Base-by-base conservation (phyloP, 2,329 filamentous ascomycete species). In the Scedosporium dehoogii region DNA sequence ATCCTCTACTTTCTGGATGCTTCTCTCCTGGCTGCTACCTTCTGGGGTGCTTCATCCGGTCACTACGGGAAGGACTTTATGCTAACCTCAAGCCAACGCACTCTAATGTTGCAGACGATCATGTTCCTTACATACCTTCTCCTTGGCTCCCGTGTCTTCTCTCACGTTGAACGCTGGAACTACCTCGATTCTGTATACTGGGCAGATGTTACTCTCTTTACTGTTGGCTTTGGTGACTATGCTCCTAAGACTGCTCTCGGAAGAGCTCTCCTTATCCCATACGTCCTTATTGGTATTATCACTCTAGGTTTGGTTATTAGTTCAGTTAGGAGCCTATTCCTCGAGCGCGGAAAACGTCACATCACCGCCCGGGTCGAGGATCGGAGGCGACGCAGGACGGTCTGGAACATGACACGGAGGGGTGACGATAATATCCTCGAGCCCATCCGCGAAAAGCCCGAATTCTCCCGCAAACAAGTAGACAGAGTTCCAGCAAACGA, bases 61-160 rank as follows among this genome's bases (percentile, higher is more conserved):
- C 88, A 90, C 67, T 96, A 96, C 69, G 81, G 82, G 6, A 88
- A 90, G 67, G 87, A 91, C 68, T 96, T 96, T 67, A 78, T 82
- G 67, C 79, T 96, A 23, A 92, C 89, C 0, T 84, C 87, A 61
- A 88, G 88, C 64, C 92, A 97, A 73, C 84, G 92, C 6, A 96
- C 91, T 0, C 77, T 97, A 21, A 96, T 97, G 79, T 75, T 96
- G 29, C 92, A 97, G 73, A 96, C 91, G 1, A 94, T 96, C 73
- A 77, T 89, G 62, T 90, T 96, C 70, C 86, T 96, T 60, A 75
- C 90, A 58, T 96, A 94, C 78, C 77, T 97, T 0, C 85, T 90
- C 0, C 74, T 91, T 1, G 92, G 92, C 0, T 91, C 88, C 0
- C 82, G 87, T 0, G 76, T 96, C 0, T 96, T 94, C 70, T 84